Conservation (phyloP, 2,329 filamentous ascomycete species). For the Dactylonectria estremocensis region DNA sequence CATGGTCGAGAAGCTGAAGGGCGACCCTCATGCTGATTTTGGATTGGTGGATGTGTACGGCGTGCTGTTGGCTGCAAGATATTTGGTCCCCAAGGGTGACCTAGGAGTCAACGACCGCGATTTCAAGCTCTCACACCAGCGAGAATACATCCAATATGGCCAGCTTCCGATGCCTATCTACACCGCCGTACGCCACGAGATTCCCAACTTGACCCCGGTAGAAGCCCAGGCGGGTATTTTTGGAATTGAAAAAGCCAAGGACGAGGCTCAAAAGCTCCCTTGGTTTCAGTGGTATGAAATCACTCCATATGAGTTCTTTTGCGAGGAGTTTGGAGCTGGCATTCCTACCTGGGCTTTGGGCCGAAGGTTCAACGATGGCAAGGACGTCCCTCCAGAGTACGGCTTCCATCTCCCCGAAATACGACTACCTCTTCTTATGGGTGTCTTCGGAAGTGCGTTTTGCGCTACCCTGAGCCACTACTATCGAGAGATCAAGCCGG, state of each 20-base stretch:
- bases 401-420: slow-evolving; percentile 85
- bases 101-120: slow-evolving; percentile 80
- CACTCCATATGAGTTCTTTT: slow-evolving; percentile 95
- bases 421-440: slow-evolving; percentile 86
- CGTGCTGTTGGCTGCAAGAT: slow-evolving; percentile 84
- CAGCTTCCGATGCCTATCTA: slow-evolving; percentile 94
- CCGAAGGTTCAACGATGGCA: slow-evolving; percentile 82
- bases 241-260: slow-evolving; percentile 65
- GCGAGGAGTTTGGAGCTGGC: slow-evolving; percentile 90
- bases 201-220: slow-evolving; percentile 73
- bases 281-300: slow-evolving; percentile 99
- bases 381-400: slow-evolving; percentile 66
- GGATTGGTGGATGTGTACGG: slow-evolving; percentile 96
- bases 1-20: slow-evolving; percentile 91
- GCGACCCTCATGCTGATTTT: slow-evolving; percentile 79
- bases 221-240: slow-evolving; percentile 40
- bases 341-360: slow-evolving; percentile 97
- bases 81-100: slow-evolving; percentile 88
- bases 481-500: slow-evolving; percentile 91
- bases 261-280: slow-evolving; percentile 73
- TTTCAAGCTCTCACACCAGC: slow-evolving; percentile 92
- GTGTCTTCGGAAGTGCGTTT: slow-evolving; percentile 97
- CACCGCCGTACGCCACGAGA: slow-evolving; percentile 95
- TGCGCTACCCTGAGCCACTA: slow-evolving; percentile 97
- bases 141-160: slow-evolving; percentile 81